Evolutionary conservation across 2,329 filamentous ascomycete genomes (phyloP), one percentile per base, ranked within the genome.

Genomic region (Lasiodiplodia sp.): DNA sequence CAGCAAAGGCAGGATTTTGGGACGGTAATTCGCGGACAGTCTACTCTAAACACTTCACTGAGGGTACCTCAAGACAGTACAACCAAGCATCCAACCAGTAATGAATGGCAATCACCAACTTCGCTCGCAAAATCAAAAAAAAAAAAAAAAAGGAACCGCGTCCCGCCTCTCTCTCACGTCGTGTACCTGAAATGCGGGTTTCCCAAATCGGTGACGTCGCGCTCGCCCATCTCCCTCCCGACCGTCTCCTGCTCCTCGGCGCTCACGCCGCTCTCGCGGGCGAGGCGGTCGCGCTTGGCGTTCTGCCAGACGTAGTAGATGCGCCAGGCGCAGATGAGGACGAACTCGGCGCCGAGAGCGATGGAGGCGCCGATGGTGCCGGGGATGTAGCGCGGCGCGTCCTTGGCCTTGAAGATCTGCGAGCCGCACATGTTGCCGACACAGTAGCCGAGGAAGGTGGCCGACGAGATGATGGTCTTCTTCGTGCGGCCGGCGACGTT

Each of bases 401-500:
- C 83, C 25, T 74, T 75, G 4, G 76, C 72, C 58, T 79, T 77
- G 75, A 84, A 85, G 63, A 85, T 83, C 72, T 84, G 82, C 8
- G 79, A 80, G 4, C 83, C 83, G 2, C 78, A 77, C 79, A 84
- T 84, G 71, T 84, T 85, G 2, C 83, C 83, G 2, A 83, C 80
- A 66, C 83, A 84, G 71, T 84, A 85, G 11, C 75, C 82, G 7
- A 83, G 76, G 65, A 85, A 83, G 0, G 83, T 82, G 49, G 83
- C 80, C 3, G 82, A 82, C 18, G 78, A 81, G 14, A 81, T 82
- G 51, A 84, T 73, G 3, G 83, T 83, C 31, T 83, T 80, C 71
- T 85, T 85, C 0, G 83, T 85, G 8, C 82, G 77, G 8, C 83
- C 83, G 4, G 81, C 82, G 4, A 83, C 77, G 71, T 85, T 85